Conservation (phyloP, 139 green algal genomes). For the Chlamydomonas urium region DNA sequence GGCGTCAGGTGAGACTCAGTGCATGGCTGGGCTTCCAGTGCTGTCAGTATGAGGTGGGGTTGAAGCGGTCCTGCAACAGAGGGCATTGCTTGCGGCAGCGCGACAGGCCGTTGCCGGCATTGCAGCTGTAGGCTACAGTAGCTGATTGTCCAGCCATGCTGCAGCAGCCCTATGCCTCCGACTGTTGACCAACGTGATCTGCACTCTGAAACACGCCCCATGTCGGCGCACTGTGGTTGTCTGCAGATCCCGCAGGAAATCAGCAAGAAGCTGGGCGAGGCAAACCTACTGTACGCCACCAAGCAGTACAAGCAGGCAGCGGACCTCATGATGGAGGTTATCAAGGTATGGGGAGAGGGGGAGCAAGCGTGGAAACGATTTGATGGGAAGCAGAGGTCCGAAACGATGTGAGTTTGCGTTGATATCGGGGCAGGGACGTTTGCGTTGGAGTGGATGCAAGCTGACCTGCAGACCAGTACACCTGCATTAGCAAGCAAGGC, state of each 20-base stretch:
- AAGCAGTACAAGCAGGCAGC: slow-evolving; percentile 52
- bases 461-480: too few relatives aligned
- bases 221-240: slow-evolving; percentile 4
- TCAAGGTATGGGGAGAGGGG: slow-evolving; percentile 19
- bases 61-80: too few relatives aligned
- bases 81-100: too few relatives aligned
- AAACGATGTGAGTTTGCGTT: not conserved
- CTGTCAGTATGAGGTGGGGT: slow-evolving; percentile 19
- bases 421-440: not conserved
- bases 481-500: too few relatives aligned
- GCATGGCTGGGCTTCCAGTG: not conserved
- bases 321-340: slow-evolving; percentile 57
- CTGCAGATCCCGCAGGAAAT: slow-evolving; percentile 56
- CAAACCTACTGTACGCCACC: slow-evolving; percentile 82
- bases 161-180: too few relatives aligned
- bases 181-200: too few relatives aligned
- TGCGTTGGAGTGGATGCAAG: not conserved
- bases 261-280: slow-evolving; percentile 66
- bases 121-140: too few relatives aligned
- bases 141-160: too few relatives aligned
- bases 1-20: slow-evolving; percentile 1
- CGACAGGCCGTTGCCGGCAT: too few relatives aligned
- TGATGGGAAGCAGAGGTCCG: too few relatives aligned
- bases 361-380: too few relatives aligned
- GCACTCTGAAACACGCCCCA: slow-evolving; percentile 55